A percentile compares a stretch with the other conserved stretches of the same genome.
Conservation (phyloP, 75 land plant genomes). For the Pinus taeda region DNA sequence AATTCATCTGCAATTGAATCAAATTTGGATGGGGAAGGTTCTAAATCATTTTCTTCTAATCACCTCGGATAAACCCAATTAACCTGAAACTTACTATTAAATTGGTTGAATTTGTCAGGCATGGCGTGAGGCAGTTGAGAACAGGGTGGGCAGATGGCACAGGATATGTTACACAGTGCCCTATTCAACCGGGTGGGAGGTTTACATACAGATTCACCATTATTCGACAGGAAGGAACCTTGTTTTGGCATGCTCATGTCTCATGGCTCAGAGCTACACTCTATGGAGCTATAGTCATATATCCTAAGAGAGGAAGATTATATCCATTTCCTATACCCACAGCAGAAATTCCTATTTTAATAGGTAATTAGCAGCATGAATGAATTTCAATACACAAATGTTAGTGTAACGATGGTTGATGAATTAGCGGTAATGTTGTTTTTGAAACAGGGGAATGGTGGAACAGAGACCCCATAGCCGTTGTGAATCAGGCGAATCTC, state of each 20-base stretch:
- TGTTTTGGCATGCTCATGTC: constrained; percentile 34
- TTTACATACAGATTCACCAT: not conserved
- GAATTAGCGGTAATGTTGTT: too few relatives aligned
- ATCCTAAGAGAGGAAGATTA: constrained; percentile 3
- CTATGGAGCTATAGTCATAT: constrained; percentile 25
- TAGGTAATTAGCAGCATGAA: constrained; percentile 6
- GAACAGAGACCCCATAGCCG: constrained; percentile 25
- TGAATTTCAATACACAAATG: too few relatives aligned
- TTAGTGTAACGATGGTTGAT: too few relatives aligned
- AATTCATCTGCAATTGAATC: too few relatives aligned
- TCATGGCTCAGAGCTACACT: constrained; percentile 37
- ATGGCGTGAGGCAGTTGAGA: not conserved
- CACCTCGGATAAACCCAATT: too few relatives aligned
- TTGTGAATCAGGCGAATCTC: constrained; percentile 7
- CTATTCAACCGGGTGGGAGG: not conserved
- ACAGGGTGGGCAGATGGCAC: not conserved
- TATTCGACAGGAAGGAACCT: constrained; percentile 21
- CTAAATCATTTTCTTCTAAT: too few relatives aligned
- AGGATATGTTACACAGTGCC: not conserved
- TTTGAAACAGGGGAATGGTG: constrained; percentile 48
- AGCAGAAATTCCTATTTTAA: constrained; percentile 11
- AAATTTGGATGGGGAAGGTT: too few relatives aligned
- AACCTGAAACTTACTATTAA: too few relatives aligned
- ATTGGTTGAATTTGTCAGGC: not conserved
- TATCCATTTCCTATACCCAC: constrained; percentile 16